A percentile compares a stretch with the other conserved stretches of the same genome.
Conservation (phyloP, 139 green algal species). For the Chlamydomonas eustigma region DNA sequence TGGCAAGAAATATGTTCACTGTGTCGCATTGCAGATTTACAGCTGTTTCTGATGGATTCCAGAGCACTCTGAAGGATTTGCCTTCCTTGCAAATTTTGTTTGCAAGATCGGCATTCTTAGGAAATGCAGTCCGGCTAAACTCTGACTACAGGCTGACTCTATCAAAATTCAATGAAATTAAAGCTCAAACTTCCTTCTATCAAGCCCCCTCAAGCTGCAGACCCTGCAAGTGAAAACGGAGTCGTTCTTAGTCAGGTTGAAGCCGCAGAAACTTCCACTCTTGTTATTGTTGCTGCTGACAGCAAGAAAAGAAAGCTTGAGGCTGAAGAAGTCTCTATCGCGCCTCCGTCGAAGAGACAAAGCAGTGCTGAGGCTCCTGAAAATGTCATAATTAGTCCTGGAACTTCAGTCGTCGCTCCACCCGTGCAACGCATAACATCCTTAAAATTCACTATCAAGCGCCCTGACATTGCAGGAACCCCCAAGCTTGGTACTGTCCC, state of each 20-base stretch:
- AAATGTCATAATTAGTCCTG: not conserved
- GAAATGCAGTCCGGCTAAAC: not conserved
- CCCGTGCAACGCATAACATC: not conserved
- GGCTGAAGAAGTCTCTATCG: not conserved
- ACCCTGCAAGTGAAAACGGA: not conserved
- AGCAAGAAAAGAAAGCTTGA: not conserved
- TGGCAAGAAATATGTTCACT: too few relatives aligned
- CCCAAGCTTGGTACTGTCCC: not conserved
- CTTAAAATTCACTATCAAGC: constrained; percentile 3
- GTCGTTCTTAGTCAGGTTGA: not conserved
- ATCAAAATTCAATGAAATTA: not conserved
- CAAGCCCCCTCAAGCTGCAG: not conserved
- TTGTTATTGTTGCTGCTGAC: too few relatives aligned
- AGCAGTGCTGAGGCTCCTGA: not conserved
- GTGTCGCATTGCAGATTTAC: not conserved
- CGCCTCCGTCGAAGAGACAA: not conserved
- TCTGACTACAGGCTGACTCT: not conserved
- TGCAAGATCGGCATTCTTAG: not conserved
- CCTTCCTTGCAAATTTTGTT: not conserved
- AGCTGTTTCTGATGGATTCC: not conserved
- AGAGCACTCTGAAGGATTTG: not conserved
- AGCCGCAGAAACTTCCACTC: not conserved
- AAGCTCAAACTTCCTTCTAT: not conserved
- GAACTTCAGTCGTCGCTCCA: not conserved
- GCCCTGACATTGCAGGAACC: not conserved